phyloP scores from a whole-genome alignment of 805 yeast species.

The Saccharomycopsis fodiens region DNA sequence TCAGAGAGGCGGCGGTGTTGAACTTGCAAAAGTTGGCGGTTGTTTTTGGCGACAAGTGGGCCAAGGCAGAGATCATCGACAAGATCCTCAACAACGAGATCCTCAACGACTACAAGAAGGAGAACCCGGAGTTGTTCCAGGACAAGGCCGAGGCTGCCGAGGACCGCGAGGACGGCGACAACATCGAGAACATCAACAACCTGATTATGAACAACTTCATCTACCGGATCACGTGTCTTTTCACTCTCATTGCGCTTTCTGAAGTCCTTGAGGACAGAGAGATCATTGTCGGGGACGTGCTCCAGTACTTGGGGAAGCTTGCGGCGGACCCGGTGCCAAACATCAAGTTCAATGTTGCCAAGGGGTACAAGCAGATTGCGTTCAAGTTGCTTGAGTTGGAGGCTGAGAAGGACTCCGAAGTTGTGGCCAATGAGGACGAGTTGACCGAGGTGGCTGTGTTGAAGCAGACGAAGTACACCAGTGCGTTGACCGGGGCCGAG shows the following conservation, averaged over 20 bases:
- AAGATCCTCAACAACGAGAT: constrained; percentile 49
- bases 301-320: constrained; percentile 73
- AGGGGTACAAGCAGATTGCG: constrained; percentile 59
- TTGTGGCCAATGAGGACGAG: constrained; percentile 14
- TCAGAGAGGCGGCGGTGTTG: constrained; percentile 90
- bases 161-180: constrained; percentile 34
- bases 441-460: constrained; percentile 23
- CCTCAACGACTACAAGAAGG: constrained; percentile 28
- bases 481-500: constrained; percentile 20
- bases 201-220: constrained; percentile 53
- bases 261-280: constrained; percentile 55
- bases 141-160: constrained; percentile 14
- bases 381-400: constrained; percentile 27
- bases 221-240: constrained; percentile 83
- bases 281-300: constrained; percentile 53
- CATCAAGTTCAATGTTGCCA: constrained; percentile 91
- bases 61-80: constrained; percentile 72
- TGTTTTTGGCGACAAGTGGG: constrained; percentile 93
- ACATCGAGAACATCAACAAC: constrained; percentile 22
- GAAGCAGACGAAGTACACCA: constrained; percentile 22
- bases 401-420: constrained; percentile 14
- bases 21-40: constrained; percentile 73
- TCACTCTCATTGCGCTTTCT: constrained; percentile 76
- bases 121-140: constrained; percentile 20
- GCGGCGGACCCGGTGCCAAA: constrained; percentile 84